A percentile compares a stretch with the other conserved stretches of the same genome.
These are phyloP conservation scores for Tuctoria greenei DNA, from an alignment of 176 grass and related monocot species.

Conservation along the genomic window DNA sequence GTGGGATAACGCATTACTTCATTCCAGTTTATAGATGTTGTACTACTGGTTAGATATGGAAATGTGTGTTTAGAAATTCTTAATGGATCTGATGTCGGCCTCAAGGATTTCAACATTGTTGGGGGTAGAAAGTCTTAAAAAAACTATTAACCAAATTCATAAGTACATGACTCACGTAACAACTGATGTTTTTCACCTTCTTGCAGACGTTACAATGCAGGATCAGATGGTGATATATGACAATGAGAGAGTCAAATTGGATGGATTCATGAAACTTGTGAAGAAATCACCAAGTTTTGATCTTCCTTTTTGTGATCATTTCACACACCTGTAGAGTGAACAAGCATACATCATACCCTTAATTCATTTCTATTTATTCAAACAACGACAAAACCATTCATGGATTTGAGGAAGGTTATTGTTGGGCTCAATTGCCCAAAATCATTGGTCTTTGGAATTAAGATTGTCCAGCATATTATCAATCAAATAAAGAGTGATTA, in stretches of 20 bases:
- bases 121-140: slow-evolving; percentile 60
- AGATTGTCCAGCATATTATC: slow-evolving; percentile 46
- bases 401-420: slow-evolving; percentile 56
- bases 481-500: slow-evolving; percentile 44
- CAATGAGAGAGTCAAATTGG: slow-evolving; percentile 93
- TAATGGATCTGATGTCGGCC: slow-evolving; percentile 77
- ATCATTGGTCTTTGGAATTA: slow-evolving; percentile 52
- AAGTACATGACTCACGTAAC: background rate
- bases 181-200: background rate
- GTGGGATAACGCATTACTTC: background rate
- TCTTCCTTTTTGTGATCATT: slow-evolving; percentile 77
- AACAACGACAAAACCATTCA: slow-evolving; percentile 65
- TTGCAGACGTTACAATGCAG: slow-evolving; percentile 81
- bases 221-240: slow-evolving; percentile 96
- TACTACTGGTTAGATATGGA: slow-evolving; percentile 46
- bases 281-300: slow-evolving; percentile 79
- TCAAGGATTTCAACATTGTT: slow-evolving; percentile 76
- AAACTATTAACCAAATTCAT: background rate
- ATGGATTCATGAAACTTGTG: slow-evolving; percentile 81
- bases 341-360: slow-evolving; percentile 53
- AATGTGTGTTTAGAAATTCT: slow-evolving; percentile 97
- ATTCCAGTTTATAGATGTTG: background rate
- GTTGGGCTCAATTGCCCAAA: slow-evolving; percentile 45
- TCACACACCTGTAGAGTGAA: slow-evolving; percentile 56
- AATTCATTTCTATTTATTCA: slow-evolving; percentile 71